Evolutionary conservation across 2,329 filamentous ascomycete species (phyloP).

Genomic region (Cadophora sp.): DNA sequence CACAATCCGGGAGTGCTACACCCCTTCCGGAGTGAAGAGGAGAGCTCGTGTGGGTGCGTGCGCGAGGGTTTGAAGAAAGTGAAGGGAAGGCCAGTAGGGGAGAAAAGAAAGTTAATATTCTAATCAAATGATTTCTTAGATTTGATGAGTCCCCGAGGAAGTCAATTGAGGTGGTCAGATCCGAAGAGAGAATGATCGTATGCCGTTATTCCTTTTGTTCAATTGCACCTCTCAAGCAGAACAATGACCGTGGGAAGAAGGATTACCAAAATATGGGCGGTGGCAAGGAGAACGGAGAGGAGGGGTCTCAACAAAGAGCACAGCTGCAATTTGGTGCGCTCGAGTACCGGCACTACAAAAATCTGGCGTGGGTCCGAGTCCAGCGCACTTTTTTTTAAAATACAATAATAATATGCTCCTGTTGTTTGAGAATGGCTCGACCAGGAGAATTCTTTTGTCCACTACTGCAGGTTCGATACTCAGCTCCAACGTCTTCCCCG

Average conservation of each 20-base stretch:
- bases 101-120: neutral
- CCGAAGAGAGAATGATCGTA: neutral
- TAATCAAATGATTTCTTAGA: too few species aligned
- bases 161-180: neutral
- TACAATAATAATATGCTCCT: neutral
- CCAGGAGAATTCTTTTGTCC: too few species aligned
- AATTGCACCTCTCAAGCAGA: neutral
- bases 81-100: neutral
- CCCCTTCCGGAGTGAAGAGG: conserved; percentile 15
- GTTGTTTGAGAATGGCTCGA: too few species aligned
- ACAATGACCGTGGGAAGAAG: neutral
- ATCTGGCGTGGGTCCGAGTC: neutral
- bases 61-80: neutral
- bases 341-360: neutral
- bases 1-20: conserved; percentile 16
- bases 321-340: neutral
- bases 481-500: neutral
- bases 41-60: neutral
- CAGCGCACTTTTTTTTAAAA: neutral
- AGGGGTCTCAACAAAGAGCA: conserved; percentile 4
- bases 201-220: neutral
- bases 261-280: neutral
- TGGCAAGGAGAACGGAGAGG: neutral
- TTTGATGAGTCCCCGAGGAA: neutral
- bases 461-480: neutral